phyloP scores from a whole-genome alignment of 2,329 filamentous ascomycete species.

The Didymosphaeria variabile region DNA sequence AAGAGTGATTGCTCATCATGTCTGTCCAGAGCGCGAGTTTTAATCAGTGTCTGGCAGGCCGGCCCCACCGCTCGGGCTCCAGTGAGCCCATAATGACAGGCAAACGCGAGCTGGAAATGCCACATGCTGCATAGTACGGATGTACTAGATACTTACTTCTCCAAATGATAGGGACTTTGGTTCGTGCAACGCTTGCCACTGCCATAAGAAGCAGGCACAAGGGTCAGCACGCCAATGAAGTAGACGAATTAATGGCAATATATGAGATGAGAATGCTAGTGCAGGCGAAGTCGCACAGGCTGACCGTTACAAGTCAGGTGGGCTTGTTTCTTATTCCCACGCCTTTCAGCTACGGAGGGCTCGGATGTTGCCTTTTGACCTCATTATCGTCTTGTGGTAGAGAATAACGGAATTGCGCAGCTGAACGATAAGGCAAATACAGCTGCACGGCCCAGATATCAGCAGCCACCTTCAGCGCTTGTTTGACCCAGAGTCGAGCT shows the following conservation, averaged over 20 bases:
- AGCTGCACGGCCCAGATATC: not conserved
- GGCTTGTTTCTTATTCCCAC: not conserved
- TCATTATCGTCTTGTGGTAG: not conserved
- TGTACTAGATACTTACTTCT: slow-evolving; percentile 12
- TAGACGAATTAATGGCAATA: not conserved
- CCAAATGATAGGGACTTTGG: slow-evolving; percentile 8
- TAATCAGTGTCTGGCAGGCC: slow-evolving; percentile 32
- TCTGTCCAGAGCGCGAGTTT: slow-evolving; percentile 34
- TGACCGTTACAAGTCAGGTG: not conserved
- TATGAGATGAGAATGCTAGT: not conserved
- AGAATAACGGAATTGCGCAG: not conserved
- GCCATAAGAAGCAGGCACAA: not conserved
- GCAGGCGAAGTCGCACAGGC: slow-evolving; percentile 5
- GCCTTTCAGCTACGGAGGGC: slow-evolving; percentile 1
- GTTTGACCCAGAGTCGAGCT: not conserved
- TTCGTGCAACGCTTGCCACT: slow-evolving; percentile 7
- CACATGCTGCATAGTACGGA: slow-evolving; percentile 11
- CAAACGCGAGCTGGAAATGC: slow-evolving; percentile 2
- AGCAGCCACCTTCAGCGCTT: not conserved
- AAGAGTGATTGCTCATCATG: slow-evolving; percentile 22
- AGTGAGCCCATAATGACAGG: not conserved
- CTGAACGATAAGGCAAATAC: not conserved
- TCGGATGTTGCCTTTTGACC: not conserved
- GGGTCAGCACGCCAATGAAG: slow-evolving; percentile 3
- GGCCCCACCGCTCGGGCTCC: slow-evolving; percentile 34